A percentile compares a stretch with the other conserved stretches of the same genome.
Evolutionary conservation across 2,329 filamentous ascomycete genomes (phyloP).

Genomic region (Sporothrix brunneoviolacea): DNA sequence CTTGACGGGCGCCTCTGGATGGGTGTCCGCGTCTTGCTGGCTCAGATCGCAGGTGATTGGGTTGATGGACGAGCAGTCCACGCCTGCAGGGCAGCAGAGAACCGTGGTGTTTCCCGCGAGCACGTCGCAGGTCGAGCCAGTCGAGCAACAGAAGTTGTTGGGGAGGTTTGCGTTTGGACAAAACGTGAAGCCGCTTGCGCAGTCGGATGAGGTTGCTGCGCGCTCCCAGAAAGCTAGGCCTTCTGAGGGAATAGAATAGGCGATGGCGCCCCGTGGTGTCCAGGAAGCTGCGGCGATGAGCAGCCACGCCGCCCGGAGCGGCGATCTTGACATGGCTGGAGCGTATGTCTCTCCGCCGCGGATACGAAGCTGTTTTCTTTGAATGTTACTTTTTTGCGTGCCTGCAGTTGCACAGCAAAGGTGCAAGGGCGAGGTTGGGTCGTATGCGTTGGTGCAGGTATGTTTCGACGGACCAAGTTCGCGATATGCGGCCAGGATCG

Average conservation of each 20-base stretch:
- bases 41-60: slow-evolving; percentile 58
- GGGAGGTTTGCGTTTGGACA: slow-evolving; percentile 52
- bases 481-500: slow-evolving; percentile 4
- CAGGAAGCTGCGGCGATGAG: slow-evolving; percentile 28
- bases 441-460: no score
- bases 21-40: slow-evolving; percentile 53
- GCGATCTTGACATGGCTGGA: slow-evolving; percentile 7
- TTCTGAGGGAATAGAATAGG: slow-evolving; percentile 28
- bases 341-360: neutral
- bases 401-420: neutral
- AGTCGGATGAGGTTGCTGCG: neutral
- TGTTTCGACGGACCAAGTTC: no score
- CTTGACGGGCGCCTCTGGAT: slow-evolving; percentile 57
- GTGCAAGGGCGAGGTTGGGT: no score
- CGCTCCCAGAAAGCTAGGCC: slow-evolving; percentile 4
- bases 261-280: slow-evolving; percentile 23
- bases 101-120: slow-evolving; percentile 61
- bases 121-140: slow-evolving; percentile 46
- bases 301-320: slow-evolving; percentile 27
- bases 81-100: slow-evolving; percentile 60
- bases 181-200: slow-evolving; percentile 35
- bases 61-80: slow-evolving; percentile 53
- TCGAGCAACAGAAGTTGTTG: slow-evolving; percentile 59
- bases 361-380: neutral
- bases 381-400: neutral